Percentiles rank a stretch among this genome's conserved stretches.
phyloP scores from a whole-genome alignment of 441 rosid species.

The Populus hybrid region DNA sequence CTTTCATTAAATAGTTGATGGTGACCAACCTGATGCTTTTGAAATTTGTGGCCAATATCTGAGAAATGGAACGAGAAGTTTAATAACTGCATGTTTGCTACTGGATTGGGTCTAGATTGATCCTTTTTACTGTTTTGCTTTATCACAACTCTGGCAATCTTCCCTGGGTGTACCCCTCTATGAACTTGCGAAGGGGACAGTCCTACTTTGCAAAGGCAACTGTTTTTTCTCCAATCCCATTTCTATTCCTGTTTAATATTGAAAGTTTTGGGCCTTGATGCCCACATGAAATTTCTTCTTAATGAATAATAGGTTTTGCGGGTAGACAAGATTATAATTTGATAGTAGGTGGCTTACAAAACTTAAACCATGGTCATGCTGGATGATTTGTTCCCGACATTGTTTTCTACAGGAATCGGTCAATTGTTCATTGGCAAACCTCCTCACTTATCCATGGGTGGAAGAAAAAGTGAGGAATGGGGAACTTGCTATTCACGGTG shows the following conservation, averaged over 20 bases:
- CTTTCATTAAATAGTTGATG: background rate
- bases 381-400: background rate
- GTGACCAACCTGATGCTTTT: background rate
- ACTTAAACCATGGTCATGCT: background rate
- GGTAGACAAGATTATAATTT: background rate
- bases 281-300: background rate
- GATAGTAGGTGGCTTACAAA: background rate
- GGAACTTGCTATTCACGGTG: slow-evolving; percentile 68
- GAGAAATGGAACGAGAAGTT: no score
- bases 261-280: background rate
- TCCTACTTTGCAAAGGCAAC: background rate
- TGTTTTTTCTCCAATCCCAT: background rate
- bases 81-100: no score
- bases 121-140: background rate
- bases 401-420: slow-evolving; percentile 55
- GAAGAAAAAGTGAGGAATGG: slow-evolving; percentile 71
- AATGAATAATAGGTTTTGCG: background rate
- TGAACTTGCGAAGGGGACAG: background rate
- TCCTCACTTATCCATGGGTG: slow-evolving; percentile 91
- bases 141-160: background rate
- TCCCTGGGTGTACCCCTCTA: background rate
- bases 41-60: background rate
- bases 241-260: background rate
- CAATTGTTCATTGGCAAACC: slow-evolving; percentile 60
- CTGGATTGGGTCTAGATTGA: no score